Evolutionary conservation across 306 rosid genomes (phyloP), one percentile per base, ranked within the genome.

Genomic region (Gastrolobium bilobum): DNA sequence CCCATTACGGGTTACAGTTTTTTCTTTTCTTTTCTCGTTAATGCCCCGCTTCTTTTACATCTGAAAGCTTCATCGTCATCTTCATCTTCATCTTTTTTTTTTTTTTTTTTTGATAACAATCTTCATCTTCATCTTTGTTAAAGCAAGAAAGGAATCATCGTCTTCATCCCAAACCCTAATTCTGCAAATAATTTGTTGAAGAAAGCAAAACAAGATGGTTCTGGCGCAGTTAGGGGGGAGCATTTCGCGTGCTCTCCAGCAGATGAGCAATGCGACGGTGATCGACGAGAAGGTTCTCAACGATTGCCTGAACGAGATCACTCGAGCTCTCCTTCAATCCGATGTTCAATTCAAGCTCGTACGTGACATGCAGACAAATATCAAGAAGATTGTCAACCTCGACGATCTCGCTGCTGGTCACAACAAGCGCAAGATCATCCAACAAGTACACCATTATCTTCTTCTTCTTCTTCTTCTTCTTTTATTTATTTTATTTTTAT

Each of bases 331-430:
- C 37, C 90, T 94, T 7, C 94, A 94, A 78, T 78, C 99, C 79
- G 97, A 91, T 88, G 99, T 91, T 1, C 97, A 92, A 82, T 92
- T 94, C 91, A 92, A 90, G 82, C 96, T 91, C 53, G 98, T 92
- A 10, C 88, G 91, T 1, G 95, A 89, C 6, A 92, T 91, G 97
- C 97, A 94, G 86, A 85, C 91, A 56, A 94, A 91, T 26, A 94
- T 94, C 43, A 94, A 94, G 88, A 89, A 80, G 82, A 94, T 91
- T 7, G 97, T 95, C 65, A 92, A 92, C 71, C 87, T 94, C 39
- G 97, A 88, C 3, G 93, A 88, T 67, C 99, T 94, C 71, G 97
- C 95, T 65, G 97, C 97, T 0, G 97, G 95, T 20, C 97, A 94
- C 86, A 87, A 92, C 83, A 92, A 92, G 86, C 97, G 97, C 81